Evolutionary conservation across 306 rosid genomes (phyloP).

Genomic region (Carpinus fangiana): DNA sequence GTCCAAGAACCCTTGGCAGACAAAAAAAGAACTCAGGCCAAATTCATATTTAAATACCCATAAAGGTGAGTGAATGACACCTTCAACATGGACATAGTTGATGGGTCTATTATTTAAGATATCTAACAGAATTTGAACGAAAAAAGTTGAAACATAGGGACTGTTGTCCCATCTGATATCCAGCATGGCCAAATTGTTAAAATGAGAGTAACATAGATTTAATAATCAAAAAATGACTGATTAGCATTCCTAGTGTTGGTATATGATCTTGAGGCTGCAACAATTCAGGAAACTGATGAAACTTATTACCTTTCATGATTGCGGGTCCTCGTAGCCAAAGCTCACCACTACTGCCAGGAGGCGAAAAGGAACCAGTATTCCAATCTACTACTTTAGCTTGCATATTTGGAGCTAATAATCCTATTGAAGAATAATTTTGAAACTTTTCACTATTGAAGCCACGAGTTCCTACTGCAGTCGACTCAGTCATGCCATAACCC

Average conservation of each 20-base stretch:
- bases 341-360: slow-evolving; percentile 74
- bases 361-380: slow-evolving; percentile 55
- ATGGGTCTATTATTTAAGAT: background rate
- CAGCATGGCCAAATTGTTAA: background rate
- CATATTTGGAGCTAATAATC: slow-evolving; percentile 86
- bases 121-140: background rate
- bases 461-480: slow-evolving; percentile 80
- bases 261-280: background rate
- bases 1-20: slow-evolving; percentile 1
- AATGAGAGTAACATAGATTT: slow-evolving; percentile 1
- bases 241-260: background rate
- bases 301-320: slow-evolving; percentile 65
- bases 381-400: slow-evolving; percentile 82
- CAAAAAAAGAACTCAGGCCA: background rate
- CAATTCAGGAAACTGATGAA: background rate
- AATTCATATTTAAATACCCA: background rate
- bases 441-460: slow-evolving; percentile 70
- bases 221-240: slow-evolving; percentile 6
- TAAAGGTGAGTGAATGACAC: background rate
- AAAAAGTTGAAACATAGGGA: background rate
- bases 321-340: slow-evolving; percentile 88
- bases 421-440: slow-evolving; percentile 63
- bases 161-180: background rate
- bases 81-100: background rate
- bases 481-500: slow-evolving; percentile 97